Base-by-base conservation (phyloP, 768 basidiomycete species). In the Boletus tomentosulus region DNA sequence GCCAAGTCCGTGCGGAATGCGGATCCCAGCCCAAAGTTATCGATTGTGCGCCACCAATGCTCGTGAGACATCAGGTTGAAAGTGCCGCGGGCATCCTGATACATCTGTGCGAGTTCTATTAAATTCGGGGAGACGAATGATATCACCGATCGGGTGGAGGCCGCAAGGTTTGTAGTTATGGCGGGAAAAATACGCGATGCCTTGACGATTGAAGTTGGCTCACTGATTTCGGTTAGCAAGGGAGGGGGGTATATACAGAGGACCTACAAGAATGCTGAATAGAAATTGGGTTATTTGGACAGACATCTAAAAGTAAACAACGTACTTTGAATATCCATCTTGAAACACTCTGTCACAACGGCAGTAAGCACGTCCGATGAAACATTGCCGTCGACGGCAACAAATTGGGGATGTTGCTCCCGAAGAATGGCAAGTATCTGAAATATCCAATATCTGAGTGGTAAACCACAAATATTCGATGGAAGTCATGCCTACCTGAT, bases 151-250 rank as follows among this genome's bases (percentile, higher is more conserved):
- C 59, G 62, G 7, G 58, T 52, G 55, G 50, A 54, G 42, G 65
- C 64, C 44, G 75, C 57, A 7, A 75, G 43, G 31, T 71, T 73
- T 13, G 76, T 69, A 4, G 72, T 65, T 47, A 89, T 69, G 1
- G 89, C 84, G 0, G 84, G 78, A 6, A 97, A 65, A 54, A 98
- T 83, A 3, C 77, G 73, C 2, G 76, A 73, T 0, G 89, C 85
- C 72, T 98, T 98, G 43, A 78, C 71, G n/a, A 87, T 77, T 0
- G 94, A 97, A 1, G 97, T 98, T 1, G 97, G 96, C 70, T 99
- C 97, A 67, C 89, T 91, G 57, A n/a, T 55, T 49, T 46, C 27
- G 22, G 34, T 60, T 34, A 55, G 62, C 47, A 52, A 49, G 43
- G 19, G 35, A 31, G 7, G 27, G 43, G 42, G 45, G 33, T 8